These are phyloP conservation scores for Lippia alba DNA, from an alignment of 305 asterid genomes.

Conservation along the genomic window DNA sequence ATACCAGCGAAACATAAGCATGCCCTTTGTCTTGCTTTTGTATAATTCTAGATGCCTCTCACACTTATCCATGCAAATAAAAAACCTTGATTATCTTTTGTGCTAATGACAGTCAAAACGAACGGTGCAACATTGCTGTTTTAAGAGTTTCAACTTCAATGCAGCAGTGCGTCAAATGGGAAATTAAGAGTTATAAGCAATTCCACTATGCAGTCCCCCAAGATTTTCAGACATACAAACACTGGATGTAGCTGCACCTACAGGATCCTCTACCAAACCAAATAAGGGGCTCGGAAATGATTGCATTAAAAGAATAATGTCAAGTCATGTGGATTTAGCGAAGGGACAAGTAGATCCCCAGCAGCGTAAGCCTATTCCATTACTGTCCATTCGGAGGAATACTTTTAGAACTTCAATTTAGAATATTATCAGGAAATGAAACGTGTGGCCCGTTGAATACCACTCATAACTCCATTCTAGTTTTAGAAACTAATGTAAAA, in stretches of 20 bases:
- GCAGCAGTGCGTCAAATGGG: neutral
- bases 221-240: conserved; percentile 18
- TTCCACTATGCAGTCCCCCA: neutral
- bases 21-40: no score
- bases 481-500: neutral
- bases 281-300: neutral
- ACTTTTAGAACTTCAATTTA: neutral
- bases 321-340: no score
- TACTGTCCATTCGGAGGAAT: neutral
- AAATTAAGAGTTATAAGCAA: conserved; percentile 1
- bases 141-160: conserved; percentile 12
- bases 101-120: conserved; percentile 2
- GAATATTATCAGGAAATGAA: conserved; percentile 10
- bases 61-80: no score
- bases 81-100: neutral
- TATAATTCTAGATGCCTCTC: no score
- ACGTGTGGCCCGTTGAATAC: neutral
- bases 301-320: neutral
- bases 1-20: neutral
- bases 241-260: conserved; percentile 13
- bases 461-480: conserved; percentile 20
- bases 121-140: conserved; percentile 12
- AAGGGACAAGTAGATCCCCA: no score
- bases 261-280: neutral
- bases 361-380: neutral